phyloP scores from a whole-genome alignment of 1,284 basidiomycete genomes.

The Trichosporon sp. region DNA sequence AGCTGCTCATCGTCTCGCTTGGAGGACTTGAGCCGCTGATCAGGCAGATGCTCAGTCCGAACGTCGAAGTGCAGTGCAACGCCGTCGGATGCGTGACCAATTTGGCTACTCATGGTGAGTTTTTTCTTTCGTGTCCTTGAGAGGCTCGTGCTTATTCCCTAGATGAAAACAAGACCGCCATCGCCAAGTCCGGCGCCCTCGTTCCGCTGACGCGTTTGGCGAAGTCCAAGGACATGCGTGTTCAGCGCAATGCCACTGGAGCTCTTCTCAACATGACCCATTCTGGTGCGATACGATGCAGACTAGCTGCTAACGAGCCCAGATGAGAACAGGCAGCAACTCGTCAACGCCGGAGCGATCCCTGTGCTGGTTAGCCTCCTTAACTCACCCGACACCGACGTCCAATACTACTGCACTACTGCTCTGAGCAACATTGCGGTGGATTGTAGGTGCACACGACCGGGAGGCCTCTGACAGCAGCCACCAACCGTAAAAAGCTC shows the following conservation, averaged over 20 bases:
- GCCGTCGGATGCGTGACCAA: conserved; percentile 99
- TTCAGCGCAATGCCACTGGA: conserved; percentile 97
- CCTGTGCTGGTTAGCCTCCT: conserved; percentile 93
- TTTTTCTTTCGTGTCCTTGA: background rate
- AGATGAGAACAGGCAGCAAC: conserved; percentile 98
- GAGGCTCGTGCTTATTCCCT: conserved; percentile 12
- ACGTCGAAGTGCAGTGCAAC: conserved; percentile 99
- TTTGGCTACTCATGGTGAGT: conserved; percentile 89
- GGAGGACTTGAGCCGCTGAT: conserved; percentile 97
- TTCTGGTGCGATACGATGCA: conserved; percentile 60
- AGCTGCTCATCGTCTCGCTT: conserved; percentile 95
- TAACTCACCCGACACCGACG: conserved; percentile 96
- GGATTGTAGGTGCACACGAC: conserved; percentile 59
- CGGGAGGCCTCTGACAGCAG: conserved; percentile 46
- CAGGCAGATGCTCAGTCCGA: conserved; percentile 97
- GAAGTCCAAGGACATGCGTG: conserved; percentile 97
- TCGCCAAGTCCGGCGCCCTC: conserved; percentile 96
- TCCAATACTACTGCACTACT: conserved; percentile 99
- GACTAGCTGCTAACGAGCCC: background rate
- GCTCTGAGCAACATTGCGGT: conserved; percentile 98
- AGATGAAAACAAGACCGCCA: conserved; percentile 99
- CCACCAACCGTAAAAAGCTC: conserved; percentile 87
- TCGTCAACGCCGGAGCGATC: conserved; percentile 97
- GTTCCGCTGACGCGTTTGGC: conserved; percentile 95
- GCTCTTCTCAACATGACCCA: conserved; percentile 99